Conservation (phyloP, 2,329 filamentous ascomycete species). For the Claviceps fusiformis region DNA sequence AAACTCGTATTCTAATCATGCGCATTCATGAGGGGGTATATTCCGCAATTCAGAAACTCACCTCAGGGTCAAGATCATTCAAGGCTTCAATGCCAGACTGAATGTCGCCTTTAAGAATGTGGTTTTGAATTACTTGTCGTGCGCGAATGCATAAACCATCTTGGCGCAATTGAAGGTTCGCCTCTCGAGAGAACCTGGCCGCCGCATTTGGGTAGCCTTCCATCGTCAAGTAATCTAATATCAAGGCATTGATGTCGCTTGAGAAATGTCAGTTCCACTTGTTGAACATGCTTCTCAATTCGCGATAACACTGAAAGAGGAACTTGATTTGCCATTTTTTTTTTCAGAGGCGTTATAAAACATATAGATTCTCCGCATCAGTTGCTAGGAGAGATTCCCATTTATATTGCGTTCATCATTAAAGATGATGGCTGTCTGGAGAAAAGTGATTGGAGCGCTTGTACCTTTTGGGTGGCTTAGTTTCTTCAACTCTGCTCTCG, state of each 20-base stretch:
- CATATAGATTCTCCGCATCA: constrained; percentile 75
- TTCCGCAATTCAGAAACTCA: constrained; percentile 34
- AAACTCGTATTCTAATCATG: constrained; percentile 82
- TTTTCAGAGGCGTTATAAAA: constrained; percentile 11
- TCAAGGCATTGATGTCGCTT: constrained; percentile 89
- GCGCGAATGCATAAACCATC: constrained; percentile 61
- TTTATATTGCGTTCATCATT: constrained; percentile 82
- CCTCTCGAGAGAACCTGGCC: constrained; percentile 85
- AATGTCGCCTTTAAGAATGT: constrained; percentile 76
- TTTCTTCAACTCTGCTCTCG: constrained; percentile 67
- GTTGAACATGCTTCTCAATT: not conserved
- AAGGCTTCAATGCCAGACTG: constrained; percentile 73
- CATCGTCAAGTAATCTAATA: constrained; percentile 93
- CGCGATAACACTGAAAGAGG: not conserved
- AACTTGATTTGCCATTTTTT: not conserved
- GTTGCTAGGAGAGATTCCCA: constrained; percentile 99
- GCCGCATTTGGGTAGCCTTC: constrained; percentile 91
- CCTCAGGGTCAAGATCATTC: constrained; percentile 83
- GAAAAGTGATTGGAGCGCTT: constrained; percentile 19
- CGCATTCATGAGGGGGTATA: not conserved
- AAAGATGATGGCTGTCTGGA: constrained; percentile 12
- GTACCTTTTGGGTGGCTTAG: constrained; percentile 84
- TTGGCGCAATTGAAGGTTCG: constrained; percentile 65
- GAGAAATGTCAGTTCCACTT: constrained; percentile 13
- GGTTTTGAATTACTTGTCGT: constrained; percentile 70